phyloP scores from a whole-genome alignment of 805 yeast genomes.

The Pichia cephalocereana region DNA sequence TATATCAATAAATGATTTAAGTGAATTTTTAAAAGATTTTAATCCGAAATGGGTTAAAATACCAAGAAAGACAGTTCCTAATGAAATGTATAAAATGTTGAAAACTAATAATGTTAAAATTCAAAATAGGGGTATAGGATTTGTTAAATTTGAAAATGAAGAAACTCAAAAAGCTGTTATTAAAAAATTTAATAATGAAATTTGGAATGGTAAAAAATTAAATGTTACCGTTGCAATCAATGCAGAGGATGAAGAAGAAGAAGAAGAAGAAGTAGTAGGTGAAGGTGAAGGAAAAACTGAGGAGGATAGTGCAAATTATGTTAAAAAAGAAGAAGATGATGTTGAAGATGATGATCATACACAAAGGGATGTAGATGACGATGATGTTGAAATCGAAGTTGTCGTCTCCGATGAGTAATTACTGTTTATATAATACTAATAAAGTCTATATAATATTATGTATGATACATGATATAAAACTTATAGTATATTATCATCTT shows the following conservation, averaged over 20 bases:
- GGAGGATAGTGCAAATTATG: neutral
- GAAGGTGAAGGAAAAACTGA: neutral
- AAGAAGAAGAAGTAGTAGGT: neutral
- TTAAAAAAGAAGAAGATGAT: neutral
- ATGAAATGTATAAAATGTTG: constrained; percentile 32
- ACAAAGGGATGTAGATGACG: constrained; percentile 1
- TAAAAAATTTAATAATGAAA: constrained; percentile 56
- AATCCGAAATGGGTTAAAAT: constrained; percentile 51
- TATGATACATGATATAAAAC: too few species aligned
- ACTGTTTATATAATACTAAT: neutral
- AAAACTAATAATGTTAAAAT: constrained; percentile 37
- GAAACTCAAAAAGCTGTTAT: constrained; percentile 42
- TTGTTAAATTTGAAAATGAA: constrained; percentile 42
- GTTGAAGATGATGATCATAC: neutral
- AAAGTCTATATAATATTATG: too few species aligned
- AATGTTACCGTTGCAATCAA: constrained; percentile 69
- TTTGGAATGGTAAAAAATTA: constrained; percentile 55
- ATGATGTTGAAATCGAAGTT: constrained; percentile 9
- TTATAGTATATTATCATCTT: too few species aligned
- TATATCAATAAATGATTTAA: constrained; percentile 38
- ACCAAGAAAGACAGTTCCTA: constrained; percentile 43
- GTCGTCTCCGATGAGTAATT: constrained; percentile 2
- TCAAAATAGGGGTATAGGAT: constrained; percentile 57
- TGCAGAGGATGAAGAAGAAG: constrained; percentile 25
- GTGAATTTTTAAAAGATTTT: constrained; percentile 36